Percentiles rank a stretch among this genome's conserved stretches.
Evolutionary conservation across 352 stramenopile species (phyloP).

Genomic region (Globisporangium mamillatum): DNA sequence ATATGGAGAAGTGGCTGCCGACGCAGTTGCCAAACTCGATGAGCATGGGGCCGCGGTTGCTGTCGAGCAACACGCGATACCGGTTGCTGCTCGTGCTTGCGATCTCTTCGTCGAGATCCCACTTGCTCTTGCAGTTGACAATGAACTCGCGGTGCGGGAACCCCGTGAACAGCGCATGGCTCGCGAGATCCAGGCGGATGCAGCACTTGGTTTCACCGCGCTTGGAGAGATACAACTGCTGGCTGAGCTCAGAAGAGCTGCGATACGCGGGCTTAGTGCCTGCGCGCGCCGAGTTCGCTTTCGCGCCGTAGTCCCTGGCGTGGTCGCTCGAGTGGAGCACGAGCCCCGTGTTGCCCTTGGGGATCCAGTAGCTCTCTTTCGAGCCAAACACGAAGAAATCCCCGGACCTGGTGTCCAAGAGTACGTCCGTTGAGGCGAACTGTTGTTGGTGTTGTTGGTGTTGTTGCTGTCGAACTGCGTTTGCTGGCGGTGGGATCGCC

Average conservation of each 20-base stretch:
- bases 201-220: slow-evolving; percentile 68
- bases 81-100: slow-evolving; percentile 67
- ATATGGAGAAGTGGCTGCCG: slow-evolving; percentile 61
- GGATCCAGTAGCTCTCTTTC: slow-evolving; percentile 40
- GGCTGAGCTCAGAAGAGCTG: slow-evolving; percentile 22
- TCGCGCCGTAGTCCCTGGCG: slow-evolving; percentile 49
- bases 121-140: slow-evolving; percentile 71
- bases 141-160: slow-evolving; percentile 47
- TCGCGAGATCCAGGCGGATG: slow-evolving; percentile 49
- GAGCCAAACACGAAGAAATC: slow-evolving; percentile 64
- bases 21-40: slow-evolving; percentile 82
- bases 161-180: slow-evolving; percentile 39
- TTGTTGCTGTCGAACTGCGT: not conserved
- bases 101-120: slow-evolving; percentile 78
- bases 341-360: slow-evolving; percentile 75
- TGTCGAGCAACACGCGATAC: slow-evolving; percentile 80
- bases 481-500: slow-evolving; percentile 31
- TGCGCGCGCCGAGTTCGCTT: slow-evolving; percentile 59
- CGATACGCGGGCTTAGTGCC: slow-evolving; percentile 40
- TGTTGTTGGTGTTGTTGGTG: slow-evolving; percentile 7
- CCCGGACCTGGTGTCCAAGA: slow-evolving; percentile 69
- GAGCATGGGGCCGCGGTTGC: slow-evolving; percentile 67
- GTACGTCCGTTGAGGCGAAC: slow-evolving; percentile 27
- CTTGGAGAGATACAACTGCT: slow-evolving; percentile 45
- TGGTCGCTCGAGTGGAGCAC: slow-evolving; percentile 64